These are phyloP conservation scores for Penicillium sp. DNA, from an alignment of 2,329 filamentous ascomycete genomes.

Conservation along the genomic window DNA sequence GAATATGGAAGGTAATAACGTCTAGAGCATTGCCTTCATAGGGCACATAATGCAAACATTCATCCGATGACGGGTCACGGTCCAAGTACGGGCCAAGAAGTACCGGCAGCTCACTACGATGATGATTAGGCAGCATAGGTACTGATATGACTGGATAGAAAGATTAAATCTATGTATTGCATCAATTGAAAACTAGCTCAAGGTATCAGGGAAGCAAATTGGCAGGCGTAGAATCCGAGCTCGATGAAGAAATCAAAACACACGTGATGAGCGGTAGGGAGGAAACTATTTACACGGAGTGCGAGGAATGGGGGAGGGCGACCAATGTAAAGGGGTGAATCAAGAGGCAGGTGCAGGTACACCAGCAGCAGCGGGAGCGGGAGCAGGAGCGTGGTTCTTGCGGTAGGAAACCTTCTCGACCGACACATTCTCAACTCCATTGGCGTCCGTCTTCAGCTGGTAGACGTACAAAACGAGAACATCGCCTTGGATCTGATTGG, in stretches of 20 bases:
- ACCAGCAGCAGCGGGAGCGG: not conserved
- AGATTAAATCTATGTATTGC: not conserved
- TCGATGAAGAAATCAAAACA: not conserved
- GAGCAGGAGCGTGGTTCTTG: slow-evolving; percentile 66
- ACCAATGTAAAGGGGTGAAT: not conserved
- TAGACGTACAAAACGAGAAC: slow-evolving; percentile 96
- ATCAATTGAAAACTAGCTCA: not conserved
- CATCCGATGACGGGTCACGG: not conserved
- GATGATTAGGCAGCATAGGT: not conserved
- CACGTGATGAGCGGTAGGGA: slow-evolving; percentile 11
- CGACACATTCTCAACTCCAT: slow-evolving; percentile 74
- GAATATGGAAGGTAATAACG: not conserved
- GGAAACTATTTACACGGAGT: slow-evolving; percentile 33
- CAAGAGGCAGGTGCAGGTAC: not conserved
- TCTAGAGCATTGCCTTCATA: not conserved
- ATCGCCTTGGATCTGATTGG: slow-evolving; percentile 80
- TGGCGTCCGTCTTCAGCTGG: slow-evolving; percentile 72
- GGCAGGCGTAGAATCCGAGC: slow-evolving; percentile 5
- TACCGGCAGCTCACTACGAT: not conserved
- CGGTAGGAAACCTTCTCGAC: slow-evolving; percentile 86
- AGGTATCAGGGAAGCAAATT: slow-evolving; percentile 18
- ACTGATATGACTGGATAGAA: not conserved
- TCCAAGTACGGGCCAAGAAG: not conserved
- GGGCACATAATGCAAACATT: not conserved
- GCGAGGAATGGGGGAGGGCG: slow-evolving; percentile 7